phyloP scores from a whole-genome alignment of 495 filamentous ascomycete genomes.

The Hyaloscypha hepaticicola region DNA sequence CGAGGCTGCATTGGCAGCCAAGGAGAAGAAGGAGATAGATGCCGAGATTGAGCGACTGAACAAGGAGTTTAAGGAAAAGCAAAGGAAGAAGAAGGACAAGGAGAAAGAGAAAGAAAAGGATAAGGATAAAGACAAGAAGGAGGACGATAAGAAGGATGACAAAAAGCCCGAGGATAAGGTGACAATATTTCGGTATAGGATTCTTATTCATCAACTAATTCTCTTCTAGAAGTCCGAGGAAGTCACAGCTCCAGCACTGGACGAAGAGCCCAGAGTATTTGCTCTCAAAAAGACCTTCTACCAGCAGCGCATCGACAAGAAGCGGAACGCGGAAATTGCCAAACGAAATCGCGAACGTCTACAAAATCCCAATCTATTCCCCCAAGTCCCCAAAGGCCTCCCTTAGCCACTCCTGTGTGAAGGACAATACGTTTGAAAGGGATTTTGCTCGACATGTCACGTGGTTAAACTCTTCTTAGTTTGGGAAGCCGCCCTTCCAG shows the following conservation, averaged over 20 bases:
- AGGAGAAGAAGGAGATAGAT: conserved; percentile 65
- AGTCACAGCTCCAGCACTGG: conserved; percentile 20
- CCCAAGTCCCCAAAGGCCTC: conserved; percentile 68
- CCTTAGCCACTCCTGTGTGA: conserved; percentile 19
- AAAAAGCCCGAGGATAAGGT: conserved; percentile 56
- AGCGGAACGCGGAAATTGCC: conserved; percentile 74
- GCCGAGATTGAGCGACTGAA: conserved; percentile 73
- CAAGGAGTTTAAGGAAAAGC: conserved; percentile 75
- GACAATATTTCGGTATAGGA: not conserved
- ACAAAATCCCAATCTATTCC: conserved; percentile 75
- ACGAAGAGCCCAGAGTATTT: conserved; percentile 76
- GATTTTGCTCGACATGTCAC: not conserved
- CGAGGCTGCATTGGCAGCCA: conserved; percentile 67
- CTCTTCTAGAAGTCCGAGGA: conserved; percentile 24
- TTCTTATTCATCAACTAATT: conserved; percentile 4
- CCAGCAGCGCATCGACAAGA: conserved; percentile 76
- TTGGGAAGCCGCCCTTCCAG: no score
- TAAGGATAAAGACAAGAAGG: conserved; percentile 48
- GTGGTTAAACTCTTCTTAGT: not conserved
- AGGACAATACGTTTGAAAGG: not conserved
- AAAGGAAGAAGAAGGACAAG: conserved; percentile 62
- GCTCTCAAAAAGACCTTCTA: conserved; percentile 84
- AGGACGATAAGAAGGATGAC: conserved; percentile 49
- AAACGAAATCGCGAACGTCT: conserved; percentile 81
- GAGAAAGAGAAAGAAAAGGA: conserved; percentile 52